Base-by-base conservation (phyloP, 768 basidiomycete genomes). In the Melanogaster broomeanus region DNA sequence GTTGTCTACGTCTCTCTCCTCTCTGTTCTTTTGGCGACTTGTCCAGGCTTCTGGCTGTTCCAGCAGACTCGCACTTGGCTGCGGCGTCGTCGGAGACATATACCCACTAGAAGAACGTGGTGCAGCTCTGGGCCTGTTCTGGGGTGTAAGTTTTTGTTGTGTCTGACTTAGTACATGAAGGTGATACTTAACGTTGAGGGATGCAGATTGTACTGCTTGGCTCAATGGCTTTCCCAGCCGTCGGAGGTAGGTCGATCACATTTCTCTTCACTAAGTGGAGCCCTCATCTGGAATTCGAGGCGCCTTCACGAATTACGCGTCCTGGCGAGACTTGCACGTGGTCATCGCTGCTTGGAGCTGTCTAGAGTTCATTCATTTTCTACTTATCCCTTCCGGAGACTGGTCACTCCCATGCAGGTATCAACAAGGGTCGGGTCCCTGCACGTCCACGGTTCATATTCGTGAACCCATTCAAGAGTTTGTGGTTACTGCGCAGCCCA, bases 1-100 rank as follows among this genome's bases (percentile, higher is more conserved):
- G 0, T 49, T 70, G 1, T 72, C 83, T 2, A 61, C 58, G 0
- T 74, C 59, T 13, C 69, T 86, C 1, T 72, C 75, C 0, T 59
- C 74, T 8, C 68, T 89, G 10, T 71, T 88, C 60, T 65, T 77
- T 19, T 83, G 79, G 67, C 72, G 85, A 10, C 74, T 84, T 38
- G 49, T 87, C 1, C 85, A 88, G 61, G 79, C 82, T 0, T 68
- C 83, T 31, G 86, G 85, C 13, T 71, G 78, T 2, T 79, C 83
- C 0, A 76, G 78, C 24, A 83, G 73, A 5, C 60, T 75, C 64
- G 80, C 75, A 19, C 77, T 77, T 49, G 86, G 75, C 16, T 73
- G 75, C 2, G 83, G 76, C 2, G 78, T 82, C 5, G 79, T 84
- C 39, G 80, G 79, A 0, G 83, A 85, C 57, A 81, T 85, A 2